Percentiles rank a stretch among this genome's conserved stretches.
Conservation (phyloP, 2,329 filamentous ascomycete species). For the Penicillium sp. region DNA sequence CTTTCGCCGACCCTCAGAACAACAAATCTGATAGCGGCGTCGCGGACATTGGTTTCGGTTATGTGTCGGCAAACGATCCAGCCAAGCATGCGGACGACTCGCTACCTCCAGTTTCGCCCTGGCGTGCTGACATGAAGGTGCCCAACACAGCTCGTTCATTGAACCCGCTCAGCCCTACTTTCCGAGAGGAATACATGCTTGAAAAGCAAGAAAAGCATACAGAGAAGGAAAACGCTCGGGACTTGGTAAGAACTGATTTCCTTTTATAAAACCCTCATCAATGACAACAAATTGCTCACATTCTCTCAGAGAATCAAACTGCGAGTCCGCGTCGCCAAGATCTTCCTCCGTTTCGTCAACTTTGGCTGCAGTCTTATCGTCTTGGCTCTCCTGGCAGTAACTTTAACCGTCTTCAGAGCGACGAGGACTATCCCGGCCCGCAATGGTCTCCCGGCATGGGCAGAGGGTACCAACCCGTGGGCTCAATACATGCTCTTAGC, state of each 20-base stretch:
- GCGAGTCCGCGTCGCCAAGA: constrained; percentile 88
- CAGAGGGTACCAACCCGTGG: constrained; percentile 77
- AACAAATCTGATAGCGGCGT: constrained; percentile 57
- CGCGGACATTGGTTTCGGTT: constrained; percentile 90
- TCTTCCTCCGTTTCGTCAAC: constrained; percentile 92
- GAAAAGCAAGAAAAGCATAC: constrained; percentile 83
- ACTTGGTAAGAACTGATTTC: constrained; percentile 69
- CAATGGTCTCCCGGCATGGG: constrained; percentile 86
- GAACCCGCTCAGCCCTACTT: constrained; percentile 88
- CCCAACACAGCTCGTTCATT: constrained; percentile 78
- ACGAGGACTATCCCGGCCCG: constrained; percentile 75
- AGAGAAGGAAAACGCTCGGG: constrained; percentile 83
- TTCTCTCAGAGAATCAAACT: constrained; percentile 80
- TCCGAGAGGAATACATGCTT: constrained; percentile 81
- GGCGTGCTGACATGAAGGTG: constrained; percentile 88
- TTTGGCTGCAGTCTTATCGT: constrained; percentile 97
- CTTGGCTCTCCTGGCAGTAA: constrained; percentile 84
- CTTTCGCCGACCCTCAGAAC: constrained; percentile 57
- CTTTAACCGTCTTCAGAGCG: constrained; percentile 89
- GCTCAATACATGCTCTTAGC: constrained; percentile 82
- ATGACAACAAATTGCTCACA: constrained; percentile 40
- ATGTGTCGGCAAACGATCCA: constrained; percentile 67
- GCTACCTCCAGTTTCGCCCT: constrained; percentile 73
- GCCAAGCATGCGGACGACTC: constrained; percentile 55
- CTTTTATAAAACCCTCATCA: not conserved